phyloP scores from a whole-genome alignment of 176 grass and related monocot genomes.

The Hsuehochloa calcarea region DNA sequence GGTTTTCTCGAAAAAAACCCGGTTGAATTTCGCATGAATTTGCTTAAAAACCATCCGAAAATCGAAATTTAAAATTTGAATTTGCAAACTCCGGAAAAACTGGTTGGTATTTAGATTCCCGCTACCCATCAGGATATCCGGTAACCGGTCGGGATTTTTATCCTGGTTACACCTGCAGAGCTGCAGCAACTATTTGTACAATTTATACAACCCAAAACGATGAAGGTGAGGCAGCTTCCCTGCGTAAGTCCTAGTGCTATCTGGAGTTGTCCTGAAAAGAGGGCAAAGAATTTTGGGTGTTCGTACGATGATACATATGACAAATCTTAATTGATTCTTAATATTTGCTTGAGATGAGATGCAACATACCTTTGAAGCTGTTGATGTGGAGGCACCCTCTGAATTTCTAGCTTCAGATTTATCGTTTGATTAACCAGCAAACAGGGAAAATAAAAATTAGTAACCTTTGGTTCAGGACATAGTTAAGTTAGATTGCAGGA shows the following conservation, averaged over 20 bases:
- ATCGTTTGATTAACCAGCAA: slow-evolving; percentile 85
- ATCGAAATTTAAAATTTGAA: too few species aligned
- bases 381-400: slow-evolving; percentile 12
- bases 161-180: slow-evolving; percentile 30
- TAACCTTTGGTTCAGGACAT: neutral
- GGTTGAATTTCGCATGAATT: too few species aligned
- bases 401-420: slow-evolving; percentile 92
- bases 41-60: too few species aligned
- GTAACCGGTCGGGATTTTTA: too few species aligned
- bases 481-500: neutral
- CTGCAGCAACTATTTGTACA: slow-evolving; percentile 30
- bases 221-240: neutral
- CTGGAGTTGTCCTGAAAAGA: slow-evolving; percentile 24
- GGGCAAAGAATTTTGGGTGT: neutral
- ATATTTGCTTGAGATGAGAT: neutral
- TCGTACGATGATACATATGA: neutral
- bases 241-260: neutral
- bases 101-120: too few species aligned
- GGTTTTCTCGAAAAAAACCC: too few species aligned
- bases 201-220: slow-evolving; percentile 9
- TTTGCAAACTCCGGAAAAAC: too few species aligned
- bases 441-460: neutral
- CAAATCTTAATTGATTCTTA: neutral
- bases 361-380: slow-evolving; percentile 19
- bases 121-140: too few species aligned